These are phyloP conservation scores for Aspergillus puulaauensis DNA, from an alignment of 2,329 filamentous ascomycete species.

Conservation along the genomic window DNA sequence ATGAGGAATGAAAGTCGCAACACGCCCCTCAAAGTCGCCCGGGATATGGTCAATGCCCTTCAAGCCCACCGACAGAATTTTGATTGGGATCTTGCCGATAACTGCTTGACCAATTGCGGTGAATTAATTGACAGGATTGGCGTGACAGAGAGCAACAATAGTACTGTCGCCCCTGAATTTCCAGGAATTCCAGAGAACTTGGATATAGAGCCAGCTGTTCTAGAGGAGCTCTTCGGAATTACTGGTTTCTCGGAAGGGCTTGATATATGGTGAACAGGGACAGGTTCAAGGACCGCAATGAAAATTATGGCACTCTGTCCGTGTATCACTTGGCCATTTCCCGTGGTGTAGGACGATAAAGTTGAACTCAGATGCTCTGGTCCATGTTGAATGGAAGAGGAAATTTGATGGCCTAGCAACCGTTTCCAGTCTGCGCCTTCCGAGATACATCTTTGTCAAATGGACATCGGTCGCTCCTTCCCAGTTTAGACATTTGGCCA, in stretches of 20 bases:
- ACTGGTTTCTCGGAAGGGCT: background rate
- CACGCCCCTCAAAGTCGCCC: conserved; percentile 45
- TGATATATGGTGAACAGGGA: background rate
- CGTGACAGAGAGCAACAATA: background rate
- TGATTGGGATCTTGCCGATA: conserved; percentile 53
- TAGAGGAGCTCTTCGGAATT: background rate
- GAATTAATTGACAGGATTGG: conserved; percentile 48
- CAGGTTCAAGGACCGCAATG: background rate
- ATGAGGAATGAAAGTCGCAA: conserved; percentile 32
- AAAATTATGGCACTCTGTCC: background rate
- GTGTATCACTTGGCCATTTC: background rate
- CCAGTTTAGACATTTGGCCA: background rate
- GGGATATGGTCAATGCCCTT: conserved; percentile 43
- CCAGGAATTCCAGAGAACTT: background rate
- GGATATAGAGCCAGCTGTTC: background rate
- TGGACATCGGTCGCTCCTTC: background rate
- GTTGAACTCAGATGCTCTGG: background rate
- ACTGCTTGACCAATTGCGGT: conserved; percentile 50
- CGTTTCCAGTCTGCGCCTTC: background rate
- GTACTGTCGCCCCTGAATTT: background rate
- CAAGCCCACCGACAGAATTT: conserved; percentile 39
- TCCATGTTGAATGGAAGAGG: background rate
- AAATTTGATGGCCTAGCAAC: background rate
- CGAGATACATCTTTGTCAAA: background rate
- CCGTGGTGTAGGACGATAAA: background rate